A percentile compares a stretch with the other conserved stretches of the same genome.
Conservation (phyloP, 2,329 filamentous ascomycete genomes). For the Hymenoscyphus infarciens region DNA sequence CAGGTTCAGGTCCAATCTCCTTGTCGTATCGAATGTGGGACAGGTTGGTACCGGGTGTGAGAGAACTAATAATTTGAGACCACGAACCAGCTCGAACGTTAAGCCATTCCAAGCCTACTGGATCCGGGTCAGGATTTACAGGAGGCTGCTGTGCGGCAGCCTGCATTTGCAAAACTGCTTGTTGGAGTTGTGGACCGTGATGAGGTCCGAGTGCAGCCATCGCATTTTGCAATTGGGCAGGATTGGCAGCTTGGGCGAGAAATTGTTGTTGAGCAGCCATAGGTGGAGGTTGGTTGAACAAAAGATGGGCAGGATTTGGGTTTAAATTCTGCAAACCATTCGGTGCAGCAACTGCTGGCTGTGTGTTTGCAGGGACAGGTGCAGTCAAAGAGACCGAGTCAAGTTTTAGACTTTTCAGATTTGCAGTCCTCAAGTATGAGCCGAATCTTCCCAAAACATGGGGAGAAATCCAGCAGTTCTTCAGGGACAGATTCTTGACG, state of each 20-base stretch:
- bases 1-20: conserved; percentile 33
- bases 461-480: conserved; percentile 67
- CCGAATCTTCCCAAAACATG: conserved; percentile 52
- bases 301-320: neutral
- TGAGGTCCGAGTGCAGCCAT: neutral
- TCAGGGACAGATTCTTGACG: conserved; percentile 57
- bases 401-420: conserved; percentile 52
- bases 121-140: neutral
- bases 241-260: conserved; percentile 4
- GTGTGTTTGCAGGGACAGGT: conserved; percentile 30
- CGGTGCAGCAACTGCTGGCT: conserved; percentile 12
- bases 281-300: neutral
- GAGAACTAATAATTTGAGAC: conserved; percentile 45
- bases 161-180: neutral
- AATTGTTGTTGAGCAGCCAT: neutral
- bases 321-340: neutral
- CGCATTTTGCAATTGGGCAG: neutral
- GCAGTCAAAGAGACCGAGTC: conserved; percentile 64
- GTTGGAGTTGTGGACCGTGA: neutral
- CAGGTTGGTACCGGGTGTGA: conserved; percentile 47
- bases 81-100: conserved; percentile 43
- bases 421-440: conserved; percentile 43
- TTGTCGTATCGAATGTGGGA: conserved; percentile 39
- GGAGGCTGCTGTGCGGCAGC: conserved; percentile 9
- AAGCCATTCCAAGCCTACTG: conserved; percentile 32